Percentiles rank a stretch among this genome's conserved stretches.
phyloP scores from a whole-genome alignment of 768 basidiomycete genomes.

The Fistulinella prunicolor region DNA sequence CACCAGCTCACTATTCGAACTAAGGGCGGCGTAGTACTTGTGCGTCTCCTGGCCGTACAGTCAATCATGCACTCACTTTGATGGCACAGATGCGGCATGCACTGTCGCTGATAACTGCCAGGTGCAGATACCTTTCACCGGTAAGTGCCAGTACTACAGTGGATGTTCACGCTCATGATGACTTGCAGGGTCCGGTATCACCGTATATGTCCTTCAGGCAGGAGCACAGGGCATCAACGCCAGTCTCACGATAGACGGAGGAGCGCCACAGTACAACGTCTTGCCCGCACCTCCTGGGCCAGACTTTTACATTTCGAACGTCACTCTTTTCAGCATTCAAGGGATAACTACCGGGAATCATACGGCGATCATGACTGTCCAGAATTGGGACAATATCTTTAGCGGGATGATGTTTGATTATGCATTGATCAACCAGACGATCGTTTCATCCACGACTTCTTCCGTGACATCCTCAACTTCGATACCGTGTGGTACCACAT shows the following conservation, averaged over 20 bases:
- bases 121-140: conserved; percentile 15
- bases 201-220: conserved; percentile 19
- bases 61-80: not conserved
- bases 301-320: conserved; percentile 8
- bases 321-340: conserved; percentile 15
- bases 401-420: conserved; percentile 22
- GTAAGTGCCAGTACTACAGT: not conserved
- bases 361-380: conserved; percentile 10
- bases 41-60: not conserved
- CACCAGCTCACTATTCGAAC: not conserved
- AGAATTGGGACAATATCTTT: conserved; percentile 10
- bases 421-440: conserved; percentile 15
- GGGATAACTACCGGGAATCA: conserved; percentile 15
- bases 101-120: conserved; percentile 9
- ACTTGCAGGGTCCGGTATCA: conserved; percentile 17
- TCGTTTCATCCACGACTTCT: conserved; percentile 1
- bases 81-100: conserved; percentile 10
- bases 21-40: conserved; percentile 5
- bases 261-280: conserved; percentile 1
- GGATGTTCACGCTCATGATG: not conserved
- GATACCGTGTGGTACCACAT: not conserved
- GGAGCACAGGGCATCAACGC: conserved; percentile 16
- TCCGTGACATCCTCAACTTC: not conserved
- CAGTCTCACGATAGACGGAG: conserved; percentile 13
- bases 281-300: conserved; percentile 14